Conservation (phyloP, 441 rosid species). For the Kokia cookei region DNA sequence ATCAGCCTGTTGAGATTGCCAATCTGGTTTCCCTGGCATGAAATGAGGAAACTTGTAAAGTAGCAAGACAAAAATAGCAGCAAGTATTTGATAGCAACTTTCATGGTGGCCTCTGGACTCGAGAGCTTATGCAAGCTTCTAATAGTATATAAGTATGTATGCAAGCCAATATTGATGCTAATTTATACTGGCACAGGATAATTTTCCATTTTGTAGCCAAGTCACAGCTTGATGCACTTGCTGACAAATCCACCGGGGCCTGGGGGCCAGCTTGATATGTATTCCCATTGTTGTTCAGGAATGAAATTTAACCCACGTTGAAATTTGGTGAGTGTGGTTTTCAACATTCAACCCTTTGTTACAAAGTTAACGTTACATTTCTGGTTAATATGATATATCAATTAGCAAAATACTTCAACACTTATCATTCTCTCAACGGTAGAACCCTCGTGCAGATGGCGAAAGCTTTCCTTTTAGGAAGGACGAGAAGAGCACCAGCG, state of each 20-base stretch:
- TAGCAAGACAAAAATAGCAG: constrained; percentile 7
- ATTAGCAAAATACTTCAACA: not conserved
- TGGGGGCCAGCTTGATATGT: not conserved
- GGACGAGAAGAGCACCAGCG: constrained; percentile 15
- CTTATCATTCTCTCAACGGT: not conserved
- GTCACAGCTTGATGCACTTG: not conserved
- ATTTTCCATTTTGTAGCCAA: not conserved
- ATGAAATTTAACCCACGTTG: not conserved
- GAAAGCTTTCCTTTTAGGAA: constrained; percentile 16
- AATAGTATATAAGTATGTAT: not conserved
- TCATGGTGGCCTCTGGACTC: not conserved
- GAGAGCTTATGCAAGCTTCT: not conserved
- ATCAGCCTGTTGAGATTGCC: constrained; percentile 21
- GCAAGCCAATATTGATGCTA: not conserved
- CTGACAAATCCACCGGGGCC: not conserved
- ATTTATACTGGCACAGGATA: not conserved
- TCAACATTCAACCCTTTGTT: not conserved
- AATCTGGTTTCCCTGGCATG: constrained; percentile 28
- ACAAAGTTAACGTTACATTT: not conserved
- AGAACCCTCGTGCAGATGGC: not conserved
- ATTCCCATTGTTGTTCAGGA: not conserved
- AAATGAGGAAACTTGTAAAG: constrained; percentile 5
- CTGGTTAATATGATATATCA: not conserved
- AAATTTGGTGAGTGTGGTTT: not conserved
- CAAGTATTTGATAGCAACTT: not conserved